Evolutionary conservation across 768 basidiomycete genomes (phyloP).

Genomic region (Paxillus ammoniavirescens): DNA sequence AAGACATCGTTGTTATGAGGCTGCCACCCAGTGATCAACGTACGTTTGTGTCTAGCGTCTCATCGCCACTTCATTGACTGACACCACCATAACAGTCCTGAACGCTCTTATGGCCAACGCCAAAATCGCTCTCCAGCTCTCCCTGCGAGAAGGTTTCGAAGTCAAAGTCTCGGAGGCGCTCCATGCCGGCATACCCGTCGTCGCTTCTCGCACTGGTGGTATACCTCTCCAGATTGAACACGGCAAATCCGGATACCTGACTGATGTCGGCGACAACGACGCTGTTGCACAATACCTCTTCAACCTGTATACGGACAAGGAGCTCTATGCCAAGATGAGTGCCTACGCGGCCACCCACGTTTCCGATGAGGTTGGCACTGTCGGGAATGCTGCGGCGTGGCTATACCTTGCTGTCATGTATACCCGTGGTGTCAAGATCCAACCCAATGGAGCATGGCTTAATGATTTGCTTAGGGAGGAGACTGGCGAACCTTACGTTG

Average conservation of each 20-base stretch:
- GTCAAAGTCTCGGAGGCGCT: slow-evolving; percentile 97
- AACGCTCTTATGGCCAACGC: slow-evolving; percentile 88
- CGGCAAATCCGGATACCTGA: slow-evolving; percentile 86
- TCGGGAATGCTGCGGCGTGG: slow-evolving; percentile 72
- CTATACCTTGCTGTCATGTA: slow-evolving; percentile 80
- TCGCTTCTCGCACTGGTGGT: slow-evolving; percentile 84
- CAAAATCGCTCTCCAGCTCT: slow-evolving; percentile 88
- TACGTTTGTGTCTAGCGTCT: slow-evolving; percentile 35
- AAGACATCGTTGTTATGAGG: slow-evolving; percentile 76
- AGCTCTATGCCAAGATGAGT: slow-evolving; percentile 60
- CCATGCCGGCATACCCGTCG: slow-evolving; percentile 83
- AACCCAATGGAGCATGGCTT: slow-evolving; percentile 82
- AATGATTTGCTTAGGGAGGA: slow-evolving; percentile 79
- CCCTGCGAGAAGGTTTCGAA: slow-evolving; percentile 93
- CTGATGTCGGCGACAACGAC: slow-evolving; percentile 71
- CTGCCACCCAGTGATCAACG: slow-evolving; percentile 83
- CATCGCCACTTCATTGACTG: slow-evolving; percentile 2
- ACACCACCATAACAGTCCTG: slow-evolving; percentile 50
- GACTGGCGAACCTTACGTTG: slow-evolving; percentile 65
- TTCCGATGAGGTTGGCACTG: slow-evolving; percentile 81
- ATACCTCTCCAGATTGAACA: slow-evolving; percentile 91
- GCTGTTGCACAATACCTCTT: slow-evolving; percentile 74
- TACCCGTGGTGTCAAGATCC: slow-evolving; percentile 68
- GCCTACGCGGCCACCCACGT: slow-evolving; percentile 72
- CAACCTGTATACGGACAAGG: slow-evolving; percentile 75